Base-by-base conservation (phyloP, 306 rosid genomes). In the Cicer cuneatum region DNA sequence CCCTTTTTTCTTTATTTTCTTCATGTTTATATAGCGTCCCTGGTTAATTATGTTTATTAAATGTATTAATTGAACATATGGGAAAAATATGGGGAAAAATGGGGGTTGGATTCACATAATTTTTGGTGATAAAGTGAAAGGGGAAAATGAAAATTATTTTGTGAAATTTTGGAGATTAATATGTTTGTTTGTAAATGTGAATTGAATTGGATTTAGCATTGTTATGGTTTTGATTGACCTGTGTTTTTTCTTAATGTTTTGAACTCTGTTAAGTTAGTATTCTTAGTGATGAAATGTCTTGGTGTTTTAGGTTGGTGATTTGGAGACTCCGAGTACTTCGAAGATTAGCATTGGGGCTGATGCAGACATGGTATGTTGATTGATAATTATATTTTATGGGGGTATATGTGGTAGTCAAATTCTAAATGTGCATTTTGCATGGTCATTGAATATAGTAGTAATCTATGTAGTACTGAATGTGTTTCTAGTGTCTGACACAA, bases 321-420 rank as follows among this genome's bases (percentile, higher is more conserved):
- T 83, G 54, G 90, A 72, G 69, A 76, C 79, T 73, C 90, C 93
- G 1, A 92, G 93, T 40, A 89, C 95, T 48, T 89, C 93, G 0
- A 70, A 85, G 7, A 70, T 93, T 37, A 80, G 87, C 77, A 76
- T 89, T 53, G 87, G 92, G 13, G 92, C 74, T 5, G 97, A 90
- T 75, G 87, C 84, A 41, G 98, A 90, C 49, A 65, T 80, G 87
- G 98, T 92, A 68, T 35, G 59, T 15, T 75, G 51, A 73, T n/a
- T n/a, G n/a, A n/a, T n/a, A n/a, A n/a, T n/a, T n/a, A n/a, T n/a
- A n/a, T n/a, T 4, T 1, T 16, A 45, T 41, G 11, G 12, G 72
- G 38, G 16, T 4, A 29, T 18, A 54, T 52, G 29, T 12, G 65
- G 24, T 33, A 16, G 29, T 51, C 45, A 52, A 18, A 69, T 43